A percentile compares a stretch with the other conserved stretches of the same genome.
phyloP scores from a whole-genome alignment of 164 flowering plant species.

The Annona cherimola region DNA sequence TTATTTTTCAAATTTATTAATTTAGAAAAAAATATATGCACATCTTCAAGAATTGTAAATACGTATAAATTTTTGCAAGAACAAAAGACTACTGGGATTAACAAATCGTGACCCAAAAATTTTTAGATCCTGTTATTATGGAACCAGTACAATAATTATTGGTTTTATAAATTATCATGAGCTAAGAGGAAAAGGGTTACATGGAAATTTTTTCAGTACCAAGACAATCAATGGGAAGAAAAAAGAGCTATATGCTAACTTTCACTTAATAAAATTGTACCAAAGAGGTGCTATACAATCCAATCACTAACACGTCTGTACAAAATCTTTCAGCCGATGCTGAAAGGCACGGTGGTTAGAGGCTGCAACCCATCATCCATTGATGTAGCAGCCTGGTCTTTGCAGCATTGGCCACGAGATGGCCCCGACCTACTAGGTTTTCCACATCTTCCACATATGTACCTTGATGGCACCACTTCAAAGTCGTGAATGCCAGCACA shows the following conservation, averaged over 20 bases:
- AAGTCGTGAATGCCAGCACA: conserved; percentile 56
- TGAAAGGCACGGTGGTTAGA: not conserved
- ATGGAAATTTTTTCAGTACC: not conserved
- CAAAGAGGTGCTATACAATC: too few relatives aligned
- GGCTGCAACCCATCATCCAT: not conserved
- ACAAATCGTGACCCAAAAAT: too few relatives aligned
- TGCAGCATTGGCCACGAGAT: not conserved
- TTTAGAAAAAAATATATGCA: too few relatives aligned
- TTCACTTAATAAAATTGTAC: not conserved
- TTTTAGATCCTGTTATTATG: too few relatives aligned
- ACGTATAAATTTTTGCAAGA: too few relatives aligned
- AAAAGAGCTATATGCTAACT: not conserved
- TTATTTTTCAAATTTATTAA: too few relatives aligned
- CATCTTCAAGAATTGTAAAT: too few relatives aligned
- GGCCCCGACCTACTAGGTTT: not conserved
- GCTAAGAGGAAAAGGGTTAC: too few relatives aligned
- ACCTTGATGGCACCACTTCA: conserved; percentile 51
- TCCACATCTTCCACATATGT: conserved; percentile 44
- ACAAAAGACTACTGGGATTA: too few relatives aligned
- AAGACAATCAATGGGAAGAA: not conserved
- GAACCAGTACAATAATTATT: too few relatives aligned
- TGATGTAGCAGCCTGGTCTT: not conserved
- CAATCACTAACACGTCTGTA: not conserved
- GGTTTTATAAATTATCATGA: too few relatives aligned
- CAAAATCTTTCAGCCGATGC: not conserved